A percentile compares a stretch with the other conserved stretches of the same genome.
Evolutionary conservation across 2,329 filamentous ascomycete genomes (phyloP).

Genomic region (Pyrenochaeta sp.): DNA sequence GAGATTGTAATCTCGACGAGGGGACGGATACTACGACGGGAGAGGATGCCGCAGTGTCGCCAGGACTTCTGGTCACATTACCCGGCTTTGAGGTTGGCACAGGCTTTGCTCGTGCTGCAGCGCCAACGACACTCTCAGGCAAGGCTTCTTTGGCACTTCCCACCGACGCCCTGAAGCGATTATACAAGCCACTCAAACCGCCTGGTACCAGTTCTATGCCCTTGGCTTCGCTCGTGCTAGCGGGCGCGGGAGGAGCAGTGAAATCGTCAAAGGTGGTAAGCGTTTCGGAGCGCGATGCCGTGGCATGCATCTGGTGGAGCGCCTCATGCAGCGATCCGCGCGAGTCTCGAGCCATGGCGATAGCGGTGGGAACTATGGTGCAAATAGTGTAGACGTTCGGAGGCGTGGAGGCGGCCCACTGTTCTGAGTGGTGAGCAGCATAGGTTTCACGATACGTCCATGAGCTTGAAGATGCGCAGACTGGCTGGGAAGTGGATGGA

Average conservation of each 20-base stretch:
- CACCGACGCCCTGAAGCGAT: conserved; percentile 82
- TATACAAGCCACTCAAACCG: conserved; percentile 88
- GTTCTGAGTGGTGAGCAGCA: conserved; percentile 21
- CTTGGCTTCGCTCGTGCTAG: conserved; percentile 70
- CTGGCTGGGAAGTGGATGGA: background rate
- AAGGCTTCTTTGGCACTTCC: conserved; percentile 67
- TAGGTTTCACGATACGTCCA: conserved; percentile 23
- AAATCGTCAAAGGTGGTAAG: conserved; percentile 96
- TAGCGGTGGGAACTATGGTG: background rate
- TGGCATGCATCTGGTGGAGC: conserved; percentile 86
- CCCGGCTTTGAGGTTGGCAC: conserved; percentile 20
- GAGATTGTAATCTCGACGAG: conserved; percentile 49
- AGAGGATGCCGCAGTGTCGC: conserved; percentile 42
- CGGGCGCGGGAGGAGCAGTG: conserved; percentile 70
- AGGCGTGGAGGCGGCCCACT: conserved; percentile 10
- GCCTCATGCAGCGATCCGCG: conserved; percentile 29
- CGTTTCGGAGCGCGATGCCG: conserved; percentile 82
- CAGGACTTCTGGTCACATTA: conserved; percentile 26
- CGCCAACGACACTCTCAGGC: conserved; percentile 34
- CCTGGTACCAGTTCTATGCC: conserved; percentile 80
- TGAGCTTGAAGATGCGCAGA: conserved; percentile 6
- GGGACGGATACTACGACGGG: conserved; percentile 45
- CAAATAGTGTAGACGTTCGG: conserved; percentile 8
- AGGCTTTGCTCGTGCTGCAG: conserved; percentile 24
- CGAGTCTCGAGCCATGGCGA: conserved; percentile 37